Base-by-base conservation (phyloP, 257 asterid species). In the Buddleja alternifolia region DNA sequence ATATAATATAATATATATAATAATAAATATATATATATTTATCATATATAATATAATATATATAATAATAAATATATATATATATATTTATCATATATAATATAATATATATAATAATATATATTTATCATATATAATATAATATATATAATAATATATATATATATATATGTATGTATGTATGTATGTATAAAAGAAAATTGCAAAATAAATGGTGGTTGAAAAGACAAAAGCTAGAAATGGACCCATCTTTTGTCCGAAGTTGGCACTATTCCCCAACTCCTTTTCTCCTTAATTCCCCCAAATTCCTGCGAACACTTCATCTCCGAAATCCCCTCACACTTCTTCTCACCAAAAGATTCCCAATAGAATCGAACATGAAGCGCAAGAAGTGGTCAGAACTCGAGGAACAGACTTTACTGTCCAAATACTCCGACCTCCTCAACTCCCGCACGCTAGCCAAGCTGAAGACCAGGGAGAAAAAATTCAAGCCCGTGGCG, bases 321-420 rank as follows among this genome's bases (percentile, higher is more conserved):
- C 73, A 58, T 63, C 64, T 42, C 73, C 17, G 50, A 57, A 65
- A 66, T 51, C 50, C 58, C 39, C 45, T 50, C n/a, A 24, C n/a
- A n/a, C n/a, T n/a, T n/a, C 17, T 15, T 21, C 56, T 15, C 67
- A 20, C 61, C 45, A 24, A 39, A 37, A 10, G 14, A 51, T 10
- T 44, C 71, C 15, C 20, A 41, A 44, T 17, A 41, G 7, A 10
- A 19, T 24, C 44, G n/a, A n/a, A n/a, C n/a, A 93, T 90, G 97
- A 93, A 93, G 90, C 92, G 97, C 29, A 93, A 93, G 88, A 93
- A 93, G 82, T 93, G 99, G 99, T 93, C 97, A 3, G 99, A 93
- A 72, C 23, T 71, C n/a, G 99, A 93, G 78, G 99, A 93, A 53
- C 92, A 77, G 51, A 88, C 96, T 14, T 72, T 93, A 1, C 83